These are phyloP conservation scores for Penicillium olsonii DNA, from an alignment of 2,329 filamentous ascomycete genomes.

Conservation along the genomic window DNA sequence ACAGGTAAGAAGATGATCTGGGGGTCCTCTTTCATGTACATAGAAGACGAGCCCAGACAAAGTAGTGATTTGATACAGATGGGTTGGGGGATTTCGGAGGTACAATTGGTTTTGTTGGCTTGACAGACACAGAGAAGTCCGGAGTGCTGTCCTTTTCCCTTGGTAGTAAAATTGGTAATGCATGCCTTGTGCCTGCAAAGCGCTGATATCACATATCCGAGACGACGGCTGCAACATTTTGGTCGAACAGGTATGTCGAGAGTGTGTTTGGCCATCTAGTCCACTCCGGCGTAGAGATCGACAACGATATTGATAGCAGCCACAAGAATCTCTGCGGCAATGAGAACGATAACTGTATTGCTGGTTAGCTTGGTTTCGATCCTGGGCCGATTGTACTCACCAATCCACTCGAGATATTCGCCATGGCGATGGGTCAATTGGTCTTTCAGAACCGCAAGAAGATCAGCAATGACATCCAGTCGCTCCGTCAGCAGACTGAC, in stretches of 20 bases:
- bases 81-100: background rate
- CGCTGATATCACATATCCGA: background rate
- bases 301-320: conserved; percentile 94
- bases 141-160: background rate
- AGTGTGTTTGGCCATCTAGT: conserved; percentile 38
- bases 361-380: conserved; percentile 16
- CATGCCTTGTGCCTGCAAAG: background rate
- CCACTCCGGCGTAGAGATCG: conserved; percentile 75
- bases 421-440: conserved; percentile 92
- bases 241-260: background rate
- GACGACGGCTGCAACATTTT: background rate
- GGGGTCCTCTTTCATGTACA: conserved; percentile 15
- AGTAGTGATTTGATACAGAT: background rate
- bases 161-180: background rate
- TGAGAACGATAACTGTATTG: conserved; percentile 79
- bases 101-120: background rate
- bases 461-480: conserved; percentile 87
- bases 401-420: conserved; percentile 87
- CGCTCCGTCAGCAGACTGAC: conserved; percentile 86
- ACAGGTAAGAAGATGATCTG: conserved; percentile 6
- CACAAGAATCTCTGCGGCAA: conserved; percentile 92
- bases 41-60: conserved; percentile 1
- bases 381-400: conserved; percentile 53
- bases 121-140: background rate
- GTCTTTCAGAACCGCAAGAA: conserved; percentile 91